These are phyloP conservation scores for Volvox carteri DNA, from an alignment of 163 green algal species.

Conservation along the genomic window DNA sequence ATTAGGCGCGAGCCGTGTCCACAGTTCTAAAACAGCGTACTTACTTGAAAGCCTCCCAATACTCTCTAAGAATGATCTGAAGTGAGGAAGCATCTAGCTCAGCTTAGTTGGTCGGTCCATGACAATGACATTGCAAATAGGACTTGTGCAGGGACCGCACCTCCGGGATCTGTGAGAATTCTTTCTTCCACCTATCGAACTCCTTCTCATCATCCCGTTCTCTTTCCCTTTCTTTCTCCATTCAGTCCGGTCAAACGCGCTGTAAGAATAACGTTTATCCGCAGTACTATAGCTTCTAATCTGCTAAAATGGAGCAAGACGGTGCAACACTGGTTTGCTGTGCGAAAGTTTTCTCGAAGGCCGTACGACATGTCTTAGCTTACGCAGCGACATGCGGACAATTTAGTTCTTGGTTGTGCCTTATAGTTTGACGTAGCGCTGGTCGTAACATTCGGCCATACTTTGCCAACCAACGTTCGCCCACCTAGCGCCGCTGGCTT, in stretches of 20 bases:
- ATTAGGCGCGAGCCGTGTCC: too few species aligned
- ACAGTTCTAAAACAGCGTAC: too few species aligned
- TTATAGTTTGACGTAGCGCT: too few species aligned
- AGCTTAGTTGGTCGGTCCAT: not conserved
- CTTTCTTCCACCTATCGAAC: slow-evolving; percentile 18
- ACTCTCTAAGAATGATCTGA: slow-evolving; percentile 17
- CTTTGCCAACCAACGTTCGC: too few species aligned
- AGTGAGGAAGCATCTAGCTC: not conserved
- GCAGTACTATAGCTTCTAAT: too few species aligned
- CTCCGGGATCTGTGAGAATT: slow-evolving; percentile 15
- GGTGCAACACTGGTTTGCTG: too few species aligned
- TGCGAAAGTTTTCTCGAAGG: not conserved
- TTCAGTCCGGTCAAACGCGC: not conserved
- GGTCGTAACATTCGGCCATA: too few species aligned
- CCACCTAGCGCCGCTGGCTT: too few species aligned
- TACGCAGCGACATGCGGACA: not conserved
- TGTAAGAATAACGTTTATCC: too few species aligned
- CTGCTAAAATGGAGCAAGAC: too few species aligned
- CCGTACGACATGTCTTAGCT: not conserved
- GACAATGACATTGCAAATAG: not conserved
- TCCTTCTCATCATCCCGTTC: slow-evolving; percentile 26
- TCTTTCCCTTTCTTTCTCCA: not conserved
- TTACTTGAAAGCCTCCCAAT: slow-evolving; percentile 47
- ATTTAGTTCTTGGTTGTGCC: not conserved
- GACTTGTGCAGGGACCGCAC: not conserved